These are phyloP conservation scores for Silybum marianum DNA, from an alignment of 129 eudicot genomes.

Conservation along the genomic window DNA sequence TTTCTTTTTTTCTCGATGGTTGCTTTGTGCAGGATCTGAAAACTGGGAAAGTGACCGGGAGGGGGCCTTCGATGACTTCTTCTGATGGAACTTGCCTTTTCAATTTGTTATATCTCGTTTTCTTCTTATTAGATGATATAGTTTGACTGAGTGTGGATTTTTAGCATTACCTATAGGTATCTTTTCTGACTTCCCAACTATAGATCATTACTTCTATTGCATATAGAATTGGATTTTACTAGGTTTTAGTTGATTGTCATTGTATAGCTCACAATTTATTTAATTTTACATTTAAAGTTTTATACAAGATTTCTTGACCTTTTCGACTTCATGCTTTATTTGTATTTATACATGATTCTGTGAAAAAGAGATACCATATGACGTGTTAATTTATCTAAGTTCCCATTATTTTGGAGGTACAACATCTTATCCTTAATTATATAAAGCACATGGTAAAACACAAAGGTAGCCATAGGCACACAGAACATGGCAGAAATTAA, in stretches of 20 bases:
- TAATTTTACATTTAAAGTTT: neutral
- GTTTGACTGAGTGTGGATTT: conserved; percentile 43
- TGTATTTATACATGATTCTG: conserved; percentile 5
- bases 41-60: conserved; percentile 92
- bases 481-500: no score
- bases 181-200: conserved; percentile 30
- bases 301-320: conserved; percentile 9
- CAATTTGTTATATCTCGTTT: conserved; percentile 36
- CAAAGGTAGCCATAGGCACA: no score
- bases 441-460: neutral
- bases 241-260: conserved; percentile 23
- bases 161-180: conserved; percentile 33
- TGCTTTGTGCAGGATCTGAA: conserved; percentile 94
- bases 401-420: neutral
- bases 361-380: neutral
- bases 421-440: neutral
- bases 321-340: conserved; percentile 11
- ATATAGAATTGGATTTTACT: conserved; percentile 20
- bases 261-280: conserved; percentile 12
- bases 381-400: conserved; percentile 1
- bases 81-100: conserved; percentile 72
- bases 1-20: conserved; percentile 59
- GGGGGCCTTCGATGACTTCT: conserved; percentile 94
- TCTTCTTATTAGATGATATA: conserved; percentile 47
- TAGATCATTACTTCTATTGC: conserved; percentile 26